phyloP scores from a whole-genome alignment of 2,329 filamentous ascomycete species.

The Rutstroemia sp. region DNA sequence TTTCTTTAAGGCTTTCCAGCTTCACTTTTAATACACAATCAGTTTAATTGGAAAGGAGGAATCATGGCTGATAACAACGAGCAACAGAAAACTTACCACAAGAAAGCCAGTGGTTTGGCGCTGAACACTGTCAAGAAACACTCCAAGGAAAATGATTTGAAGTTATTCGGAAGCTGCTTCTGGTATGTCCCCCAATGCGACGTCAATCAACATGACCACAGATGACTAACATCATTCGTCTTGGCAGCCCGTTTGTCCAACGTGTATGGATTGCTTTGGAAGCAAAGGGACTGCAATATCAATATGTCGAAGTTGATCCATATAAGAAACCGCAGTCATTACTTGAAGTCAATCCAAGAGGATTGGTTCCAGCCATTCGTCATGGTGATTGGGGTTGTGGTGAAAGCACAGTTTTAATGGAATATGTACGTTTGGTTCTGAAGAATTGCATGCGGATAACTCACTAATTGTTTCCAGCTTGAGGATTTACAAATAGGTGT shows the following conservation, averaged over 20 bases:
- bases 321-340: slow-evolving; percentile 65
- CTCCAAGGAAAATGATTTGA: slow-evolving; percentile 61
- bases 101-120: slow-evolving; percentile 65
- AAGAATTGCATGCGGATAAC: not conserved
- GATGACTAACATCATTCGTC: slow-evolving; percentile 8
- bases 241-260: slow-evolving; percentile 65
- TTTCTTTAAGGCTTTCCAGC: not conserved
- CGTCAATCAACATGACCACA: slow-evolving; percentile 11
- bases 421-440: slow-evolving; percentile 55
- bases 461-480: slow-evolving; percentile 39
- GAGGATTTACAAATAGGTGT: slow-evolving; percentile 61
- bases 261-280: slow-evolving; percentile 86
- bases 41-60: not conserved
- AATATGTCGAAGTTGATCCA: slow-evolving; percentile 81
- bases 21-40: not conserved
- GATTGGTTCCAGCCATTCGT: slow-evolving; percentile 67
- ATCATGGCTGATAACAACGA: slow-evolving; percentile 30
- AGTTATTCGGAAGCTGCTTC: slow-evolving; percentile 76
- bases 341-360: slow-evolving; percentile 68
- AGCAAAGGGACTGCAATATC: slow-evolving; percentile 68
- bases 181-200: slow-evolving; percentile 48
- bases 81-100: slow-evolving; percentile 62
- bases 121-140: slow-evolving; percentile 63
- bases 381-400: slow-evolving; percentile 78
- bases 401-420: slow-evolving; percentile 74